A percentile compares a stretch with the other conserved stretches of the same genome.
phyloP scores from a whole-genome alignment of 331 rosid genomes.

The Quercus lobata region DNA sequence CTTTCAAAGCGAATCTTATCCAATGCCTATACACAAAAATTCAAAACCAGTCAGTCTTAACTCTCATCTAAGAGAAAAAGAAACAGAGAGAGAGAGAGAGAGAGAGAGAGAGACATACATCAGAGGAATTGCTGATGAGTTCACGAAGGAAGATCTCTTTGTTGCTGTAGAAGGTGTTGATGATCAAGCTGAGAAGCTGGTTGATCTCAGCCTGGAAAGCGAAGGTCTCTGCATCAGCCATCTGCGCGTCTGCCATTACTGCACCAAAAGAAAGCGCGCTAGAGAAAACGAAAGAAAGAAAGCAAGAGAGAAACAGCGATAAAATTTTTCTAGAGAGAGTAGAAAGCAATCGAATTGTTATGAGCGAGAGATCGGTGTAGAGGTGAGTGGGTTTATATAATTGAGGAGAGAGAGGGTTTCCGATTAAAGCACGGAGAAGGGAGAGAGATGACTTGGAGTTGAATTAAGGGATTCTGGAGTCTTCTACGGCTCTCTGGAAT shows the following conservation, averaged over 20 bases:
- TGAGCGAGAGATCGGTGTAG: fast-evolving
- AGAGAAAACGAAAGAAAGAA: not conserved
- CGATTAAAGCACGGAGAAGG: no score
- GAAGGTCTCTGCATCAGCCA: constrained; percentile 57
- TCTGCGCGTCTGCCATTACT: constrained; percentile 48
- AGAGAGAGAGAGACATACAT: constrained; percentile 21
- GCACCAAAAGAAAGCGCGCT: not conserved
- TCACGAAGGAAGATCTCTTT: constrained; percentile 79
- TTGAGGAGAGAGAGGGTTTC: not conserved
- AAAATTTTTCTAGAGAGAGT: not conserved
- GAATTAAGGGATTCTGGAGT: constrained; percentile 24
- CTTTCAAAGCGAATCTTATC: constrained; percentile 66
- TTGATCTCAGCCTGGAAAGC: constrained; percentile 75
- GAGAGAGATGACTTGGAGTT: not conserved
- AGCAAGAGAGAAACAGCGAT: not conserved
- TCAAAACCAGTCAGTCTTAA: not conserved
- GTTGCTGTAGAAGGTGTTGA: constrained; percentile 65
- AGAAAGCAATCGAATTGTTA: not conserved
- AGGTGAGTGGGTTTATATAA: not conserved
- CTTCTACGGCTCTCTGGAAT: constrained; percentile 41
- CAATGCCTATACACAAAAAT: constrained; percentile 32
- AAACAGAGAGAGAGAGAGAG: no score
- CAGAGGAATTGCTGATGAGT: constrained; percentile 55
- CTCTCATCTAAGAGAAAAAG: no score
- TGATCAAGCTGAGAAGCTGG: constrained; percentile 65